These are phyloP conservation scores for Aegilops bicornis DNA, from an alignment of 176 grass and related monocot genomes.

Conservation along the genomic window DNA sequence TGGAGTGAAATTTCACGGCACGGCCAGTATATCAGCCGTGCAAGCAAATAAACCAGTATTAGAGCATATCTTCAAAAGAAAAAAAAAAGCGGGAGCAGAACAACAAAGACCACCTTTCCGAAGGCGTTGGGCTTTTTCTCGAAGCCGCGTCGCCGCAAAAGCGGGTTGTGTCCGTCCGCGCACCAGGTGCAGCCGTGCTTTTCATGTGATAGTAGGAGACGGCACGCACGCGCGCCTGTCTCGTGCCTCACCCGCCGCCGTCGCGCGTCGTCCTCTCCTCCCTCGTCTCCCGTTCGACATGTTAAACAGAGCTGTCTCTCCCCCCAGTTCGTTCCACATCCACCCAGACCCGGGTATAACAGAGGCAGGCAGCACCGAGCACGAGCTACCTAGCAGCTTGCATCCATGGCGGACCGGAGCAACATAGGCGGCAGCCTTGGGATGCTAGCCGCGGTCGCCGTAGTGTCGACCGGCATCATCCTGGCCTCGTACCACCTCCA, in stretches of 20 bases:
- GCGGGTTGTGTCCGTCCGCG: too few species aligned
- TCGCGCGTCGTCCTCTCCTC: not conserved
- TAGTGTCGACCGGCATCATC: conserved; percentile 58
- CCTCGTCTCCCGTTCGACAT: not conserved
- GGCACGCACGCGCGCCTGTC: too few species aligned
- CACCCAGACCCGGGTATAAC: not conserved
- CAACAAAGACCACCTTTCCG: not conserved
- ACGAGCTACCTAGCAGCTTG: not conserved
- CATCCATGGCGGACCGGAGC: not conserved
- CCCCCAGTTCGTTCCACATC: too few species aligned
- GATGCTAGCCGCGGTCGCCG: conserved; percentile 45
- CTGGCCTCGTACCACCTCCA: conserved; percentile 52
- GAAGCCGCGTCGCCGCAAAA: not conserved
- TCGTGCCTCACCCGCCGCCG: not conserved
- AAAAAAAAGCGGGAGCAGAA: not conserved
- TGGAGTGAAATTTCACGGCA: too few species aligned
- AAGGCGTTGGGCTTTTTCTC: too few species aligned
- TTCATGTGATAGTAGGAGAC: not conserved
- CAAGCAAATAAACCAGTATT: too few species aligned
- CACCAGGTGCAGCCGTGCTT: too few species aligned
- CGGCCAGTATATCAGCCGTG: too few species aligned
- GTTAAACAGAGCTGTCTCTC: too few species aligned
- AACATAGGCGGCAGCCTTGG: conserved; percentile 31
- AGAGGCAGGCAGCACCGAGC: too few species aligned
- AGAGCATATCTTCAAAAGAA: not conserved